These are phyloP conservation scores for Porogramme epimiltina DNA, from an alignment of 1,284 basidiomycete species.

Conservation along the genomic window DNA sequence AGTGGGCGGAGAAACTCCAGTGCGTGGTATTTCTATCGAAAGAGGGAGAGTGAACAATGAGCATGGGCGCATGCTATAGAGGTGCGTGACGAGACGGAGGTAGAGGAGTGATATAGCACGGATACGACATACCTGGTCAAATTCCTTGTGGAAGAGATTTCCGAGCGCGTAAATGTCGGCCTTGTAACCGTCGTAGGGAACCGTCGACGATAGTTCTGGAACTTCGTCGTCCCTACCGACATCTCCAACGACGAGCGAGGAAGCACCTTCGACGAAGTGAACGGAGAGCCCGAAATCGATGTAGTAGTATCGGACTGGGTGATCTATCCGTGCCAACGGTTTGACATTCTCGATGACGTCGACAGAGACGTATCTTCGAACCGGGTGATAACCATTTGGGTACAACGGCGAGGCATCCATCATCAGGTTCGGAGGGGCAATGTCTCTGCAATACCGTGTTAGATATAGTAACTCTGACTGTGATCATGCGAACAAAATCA, in stretches of 20 bases:
- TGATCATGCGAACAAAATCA: no score
- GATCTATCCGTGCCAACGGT: conserved; percentile 10
- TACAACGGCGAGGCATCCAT: conserved; percentile 30
- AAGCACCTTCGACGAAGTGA: conserved; percentile 4
- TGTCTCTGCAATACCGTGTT: no score
- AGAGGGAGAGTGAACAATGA: not conserved
- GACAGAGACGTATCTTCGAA: conserved; percentile 1
- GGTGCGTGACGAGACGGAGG: no score
- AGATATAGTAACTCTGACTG: no score
- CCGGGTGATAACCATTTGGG: conserved; percentile 29
- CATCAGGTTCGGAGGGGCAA: conserved; percentile 30
- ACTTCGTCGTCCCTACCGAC: conserved; percentile 26
- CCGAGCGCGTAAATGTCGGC: conserved; percentile 33
- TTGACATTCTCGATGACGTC: conserved; percentile 12
- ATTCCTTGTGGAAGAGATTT: conserved; percentile 23
- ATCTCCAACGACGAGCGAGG: conserved; percentile 11
- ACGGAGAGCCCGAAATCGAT: conserved; percentile 32
- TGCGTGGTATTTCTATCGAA: conserved; percentile 25
- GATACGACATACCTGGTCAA: conserved; percentile 19
- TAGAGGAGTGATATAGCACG: no score
- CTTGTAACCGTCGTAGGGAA: conserved; percentile 32
- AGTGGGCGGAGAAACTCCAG: conserved; percentile 26
- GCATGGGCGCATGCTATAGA: no score
- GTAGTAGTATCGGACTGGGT: conserved; percentile 28
- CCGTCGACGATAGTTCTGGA: conserved; percentile 28